Evolutionary conservation across 139 green algal genomes (phyloP), one percentile per base, ranked within the genome.

Genomic region (Haematococcus sp.): DNA sequence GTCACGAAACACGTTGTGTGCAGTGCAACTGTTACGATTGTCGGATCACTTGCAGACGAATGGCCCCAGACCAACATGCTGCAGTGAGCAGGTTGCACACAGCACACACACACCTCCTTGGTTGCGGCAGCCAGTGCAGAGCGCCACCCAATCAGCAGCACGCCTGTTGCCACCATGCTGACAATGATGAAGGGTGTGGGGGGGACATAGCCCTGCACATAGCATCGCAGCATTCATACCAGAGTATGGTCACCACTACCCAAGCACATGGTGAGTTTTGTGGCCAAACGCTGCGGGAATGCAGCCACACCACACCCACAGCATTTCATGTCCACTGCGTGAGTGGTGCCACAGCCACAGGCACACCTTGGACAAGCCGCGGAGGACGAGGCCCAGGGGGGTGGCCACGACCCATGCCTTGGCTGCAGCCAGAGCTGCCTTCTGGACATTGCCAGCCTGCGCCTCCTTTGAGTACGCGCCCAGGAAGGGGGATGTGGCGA

Each of bases 191-290:
- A 97, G 16, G 85, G 56, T 31, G 74, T 79, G 17, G 88, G 82
- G 9, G 91, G 87, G 34, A 91, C 25, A 51, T 93, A 91, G n/a
- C 91, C 91, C n/a, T n/a, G n/a, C n/a, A n/a, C n/a, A n/a, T n/a
- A n/a, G n/a, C n/a, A n/a, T n/a, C 23, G 70, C 64, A n/a, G 17
- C 20, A 19, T 17, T 17, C 49, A 17, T 56, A 19, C 49, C 17
- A n/a, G 17, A 56, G 49, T n/a, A 19, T 19, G 49, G 20, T 56
- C 17, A 19, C 49, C 17, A 17, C 49, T n/a, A 19, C 49, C 17
- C 17, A 17, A 56, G 20, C 49, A 19, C 49, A 56, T n/a, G 17
- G 20, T 19, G 20, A n/a, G n/a, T n/a, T 17, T 75, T 75, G 31
- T 31, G 16, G 22, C 13, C 44, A 16, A 54, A 13, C 44, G 13